Percentiles rank a stretch among this genome's conserved stretches.
These are phyloP conservation scores for Sarcodon aspratus DNA, from an alignment of 768 basidiomycete species.

Conservation along the genomic window DNA sequence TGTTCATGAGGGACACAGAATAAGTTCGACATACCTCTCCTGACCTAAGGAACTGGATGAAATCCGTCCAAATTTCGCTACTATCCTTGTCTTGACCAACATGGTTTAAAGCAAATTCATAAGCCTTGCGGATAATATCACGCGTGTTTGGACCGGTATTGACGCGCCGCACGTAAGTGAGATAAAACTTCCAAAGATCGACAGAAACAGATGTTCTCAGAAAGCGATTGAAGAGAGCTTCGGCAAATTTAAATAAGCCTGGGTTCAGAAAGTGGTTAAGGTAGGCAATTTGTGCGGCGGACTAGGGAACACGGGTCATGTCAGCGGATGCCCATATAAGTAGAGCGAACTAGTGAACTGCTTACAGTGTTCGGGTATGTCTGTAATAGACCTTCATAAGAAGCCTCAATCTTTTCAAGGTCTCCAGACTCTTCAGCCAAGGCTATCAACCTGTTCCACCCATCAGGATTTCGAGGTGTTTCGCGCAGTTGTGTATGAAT, in stretches of 20 bases:
- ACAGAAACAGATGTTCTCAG: conserved; percentile 79
- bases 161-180: conserved; percentile 83
- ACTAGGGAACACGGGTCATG: conserved; percentile 29
- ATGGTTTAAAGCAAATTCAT: conserved; percentile 85
- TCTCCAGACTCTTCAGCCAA: conserved; percentile 70
- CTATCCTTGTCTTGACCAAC: conserved; percentile 90
- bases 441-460: conserved; percentile 68
- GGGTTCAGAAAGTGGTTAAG: conserved; percentile 65
- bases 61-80: conserved; percentile 89
- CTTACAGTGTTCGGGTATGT: conserved; percentile 90
- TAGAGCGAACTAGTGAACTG: conserved; percentile 18
- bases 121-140: conserved; percentile 75
- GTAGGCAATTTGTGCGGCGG: conserved; percentile 77
- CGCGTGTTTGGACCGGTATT: conserved; percentile 60
- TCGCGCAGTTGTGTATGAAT: conserved; percentile 51
- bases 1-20: not conserved
- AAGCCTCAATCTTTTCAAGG: conserved; percentile 66
- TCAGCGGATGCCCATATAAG: conserved; percentile 9
- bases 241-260: conserved; percentile 62
- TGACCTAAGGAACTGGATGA: conserved; percentile 78
- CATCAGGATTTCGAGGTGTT: conserved; percentile 64
- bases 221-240: conserved; percentile 83
- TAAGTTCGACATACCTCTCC: conserved; percentile 47
- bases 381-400: conserved; percentile 74
- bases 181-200: conserved; percentile 87